phyloP scores from a whole-genome alignment of 2,329 filamentous ascomycete species.

The Claviceps arundinis region DNA sequence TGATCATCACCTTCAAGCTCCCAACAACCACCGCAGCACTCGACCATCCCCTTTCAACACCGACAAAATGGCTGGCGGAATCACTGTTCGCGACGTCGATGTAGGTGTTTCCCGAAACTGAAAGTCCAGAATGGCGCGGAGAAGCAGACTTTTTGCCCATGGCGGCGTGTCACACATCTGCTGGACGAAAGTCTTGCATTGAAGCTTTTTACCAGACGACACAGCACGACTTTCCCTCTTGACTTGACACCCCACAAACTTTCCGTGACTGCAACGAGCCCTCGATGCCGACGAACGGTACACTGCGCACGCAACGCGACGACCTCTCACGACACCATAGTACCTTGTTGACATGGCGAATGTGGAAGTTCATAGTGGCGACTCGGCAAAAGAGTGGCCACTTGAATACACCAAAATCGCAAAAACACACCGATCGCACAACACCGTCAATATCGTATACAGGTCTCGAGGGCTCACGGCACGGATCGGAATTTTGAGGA shows the following conservation, averaged over 20 bases:
- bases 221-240: background rate
- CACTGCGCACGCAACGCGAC: background rate
- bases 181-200: background rate
- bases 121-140: background rate
- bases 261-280: background rate
- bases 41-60: slow-evolving; percentile 25
- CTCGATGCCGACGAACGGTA: background rate
- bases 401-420: no score
- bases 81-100: slow-evolving; percentile 76
- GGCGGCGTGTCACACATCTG: background rate
- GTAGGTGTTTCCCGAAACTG: slow-evolving; percentile 39
- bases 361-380: no score
- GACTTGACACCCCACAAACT: slow-evolving; percentile 4
- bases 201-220: background rate
- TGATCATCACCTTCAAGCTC: slow-evolving; percentile 16
- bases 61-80: slow-evolving; percentile 67
- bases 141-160: background rate
- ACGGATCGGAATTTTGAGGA: slow-evolving; percentile 27
- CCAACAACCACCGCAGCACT: slow-evolving; percentile 10
- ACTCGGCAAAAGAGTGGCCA: no score
- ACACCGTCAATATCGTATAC: no score
- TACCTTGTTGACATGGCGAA: background rate
- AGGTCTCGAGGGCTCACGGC: slow-evolving; percentile 5
- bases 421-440: no score
- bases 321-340: background rate